Evolutionary conservation across 75 land plant species (phyloP), one percentile per base, ranked within the genome.

Genomic region (Gnetum montanum): DNA sequence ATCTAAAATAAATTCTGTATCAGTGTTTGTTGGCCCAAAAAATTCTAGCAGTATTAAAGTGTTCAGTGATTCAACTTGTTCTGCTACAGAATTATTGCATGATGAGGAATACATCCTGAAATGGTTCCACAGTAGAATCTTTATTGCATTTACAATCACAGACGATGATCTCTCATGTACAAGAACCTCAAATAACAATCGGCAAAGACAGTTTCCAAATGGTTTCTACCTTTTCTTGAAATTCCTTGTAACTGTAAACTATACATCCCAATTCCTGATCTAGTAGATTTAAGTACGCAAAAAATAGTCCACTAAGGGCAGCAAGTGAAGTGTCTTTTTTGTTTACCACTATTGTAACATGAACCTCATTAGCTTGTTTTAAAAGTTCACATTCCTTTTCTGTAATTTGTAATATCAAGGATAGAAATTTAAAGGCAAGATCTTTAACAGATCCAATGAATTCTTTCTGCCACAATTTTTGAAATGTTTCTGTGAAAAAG

Each of bases 101-200:
- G 31, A 41, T 13, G 8, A 38, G 16, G 58, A 34, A 20, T 28
- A 4, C 31, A 2, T 57, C 7, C 18, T 16, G 8, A 63, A 57
- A 26, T 10, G 16, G 16, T 15, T 41, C 1, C 26, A 4, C 50
- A 57, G 11, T 51, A 43, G 22, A n/a, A 51, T n/a, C 27, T 41
- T 33, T 24, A 8, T 5, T 0, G 11, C 1, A 31, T 52, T 52
- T n/a, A 19, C 0, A 20, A 19, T 31, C 30, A 31, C 34, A 8
- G 3, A 15, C 54, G 35, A 52, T 31, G 35, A 31, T 34, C 54
- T 52, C 20, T 52, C 54, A 31, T 52, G 16, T 19, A 31, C 54
- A 18, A 33, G 18, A 31, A 31, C 20, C 54, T 19, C 18, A 8
- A 52, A 20, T 19, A 15, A 52, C 20, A 52, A 52, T 52, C 20